Base-by-base conservation (phyloP, 257 asterid genomes). In the Nicotiana tomentosiformis region DNA sequence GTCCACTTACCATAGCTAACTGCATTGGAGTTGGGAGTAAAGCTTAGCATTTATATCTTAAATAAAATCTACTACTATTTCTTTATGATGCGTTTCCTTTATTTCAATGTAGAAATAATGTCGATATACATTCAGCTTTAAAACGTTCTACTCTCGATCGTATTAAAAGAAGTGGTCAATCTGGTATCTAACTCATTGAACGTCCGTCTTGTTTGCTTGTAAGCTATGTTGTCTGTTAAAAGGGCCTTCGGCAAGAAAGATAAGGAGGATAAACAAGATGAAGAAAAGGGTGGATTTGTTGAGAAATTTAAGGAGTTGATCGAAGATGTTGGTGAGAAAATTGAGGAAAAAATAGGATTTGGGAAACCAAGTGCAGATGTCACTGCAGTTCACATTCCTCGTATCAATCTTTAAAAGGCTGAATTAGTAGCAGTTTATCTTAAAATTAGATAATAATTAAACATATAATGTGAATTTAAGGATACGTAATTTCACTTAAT, bases 281-380 rank as follows among this genome's bases (percentile, higher is more conserved):
- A 88, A n/a, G 93, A 90, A n/a, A 84, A 86, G 81, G 93, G 94
- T 61, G 98, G 98, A 33, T 94, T 96, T 70, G 69, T 96, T 14
- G 94, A 84, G 32, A 96, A 90, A 90, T 94, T 96, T 55, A 96
- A 96, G 91, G 97, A 86, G 83, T 93, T 93, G 90, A 92, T 96
- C 82, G 94, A 92, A 0, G 97, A 96, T 85, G 89, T 96, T 7
- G 97, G 98, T 33, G 98, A 96, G 87, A 96, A 96, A 88, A 92
- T 96, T 9, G 99, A 96, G 88, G 98, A 89, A 84, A 91, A 97
- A 2, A 84, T 96, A 51, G 97, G 99, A 35, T 90, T 92, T 37
- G 97, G 99, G 17, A 96, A 96, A 83, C 99, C 99, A 66, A 93
- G 97, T 3, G 98, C 98, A 3, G 98, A 94, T 86, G 98, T 96